Base-by-base conservation (phyloP, 2,329 filamentous ascomycete species). In the Arthrocladium fulminans region DNA sequence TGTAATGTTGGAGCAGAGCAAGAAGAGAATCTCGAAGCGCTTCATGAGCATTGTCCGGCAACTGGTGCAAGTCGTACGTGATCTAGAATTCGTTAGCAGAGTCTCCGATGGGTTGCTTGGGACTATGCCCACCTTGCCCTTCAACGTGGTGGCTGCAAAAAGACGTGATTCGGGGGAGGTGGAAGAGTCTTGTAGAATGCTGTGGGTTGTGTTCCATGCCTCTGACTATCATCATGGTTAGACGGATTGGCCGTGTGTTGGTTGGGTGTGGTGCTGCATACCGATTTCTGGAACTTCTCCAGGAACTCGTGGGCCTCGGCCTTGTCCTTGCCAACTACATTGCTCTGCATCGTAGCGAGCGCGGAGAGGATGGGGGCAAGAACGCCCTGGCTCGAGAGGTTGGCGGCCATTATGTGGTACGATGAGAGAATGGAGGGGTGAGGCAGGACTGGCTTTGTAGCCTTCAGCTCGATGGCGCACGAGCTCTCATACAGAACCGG, bases 201-300 rank as follows among this genome's bases (percentile, higher is more conserved):
- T 79, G 65, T 96, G 83, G 54, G 88, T 89, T 40, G 84, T 83
- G 38, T 83, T 83, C 92, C 92, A 98, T 58, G 92, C 92, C 65
- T 88, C 86, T 63, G 53, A 54, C 50, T 61, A 47, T 48, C 45
- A 60, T 54, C 65, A 56, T 35, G 56, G 54, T 35, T 13, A 29
- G 15, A 37, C 24, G 4, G 32, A 9, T 35, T 12, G 30, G 5
- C 23, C 38, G 19, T 45, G 32, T 13, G 42, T 30, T 23, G 34
- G 24, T n/a, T 25, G 6, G 13, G 27, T 20, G 15, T 47, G n/a
- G n/a, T 23, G 51, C 84, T 59, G 3, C 40, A 25, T 69, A 95
- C 90, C 67, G 92, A 97, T 80, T 98, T 98, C 77, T 98, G 92
- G 70, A 97, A 98, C 60, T 81, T 83, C 70, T 94, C 86, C 52